Evolutionary conservation across 306 rosid genomes (phyloP).

Genomic region (Cicer pinnatifidum): DNA sequence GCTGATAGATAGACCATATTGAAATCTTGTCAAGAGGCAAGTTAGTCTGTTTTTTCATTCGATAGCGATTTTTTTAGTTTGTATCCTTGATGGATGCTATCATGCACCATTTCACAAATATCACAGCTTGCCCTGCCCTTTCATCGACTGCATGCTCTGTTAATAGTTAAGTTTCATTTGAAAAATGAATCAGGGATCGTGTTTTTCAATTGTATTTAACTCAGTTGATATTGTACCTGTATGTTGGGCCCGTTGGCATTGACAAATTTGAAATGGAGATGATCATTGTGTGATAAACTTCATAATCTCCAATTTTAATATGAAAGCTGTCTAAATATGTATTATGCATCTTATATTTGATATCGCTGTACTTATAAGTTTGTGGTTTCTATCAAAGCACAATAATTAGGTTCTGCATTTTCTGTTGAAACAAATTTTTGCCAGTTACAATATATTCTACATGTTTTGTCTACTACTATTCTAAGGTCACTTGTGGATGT

Average conservation of each 20-base stretch:
- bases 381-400: slow-evolving; percentile 18
- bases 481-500: slow-evolving; percentile 34
- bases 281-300: slow-evolving; percentile 28
- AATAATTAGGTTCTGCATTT: slow-evolving; percentile 11
- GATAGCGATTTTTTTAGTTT: slow-evolving; percentile 31
- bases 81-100: slow-evolving; percentile 28
- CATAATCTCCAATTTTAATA: slow-evolving; percentile 12
- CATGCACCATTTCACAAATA: slow-evolving; percentile 5
- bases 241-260: slow-evolving; percentile 18
- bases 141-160: neutral
- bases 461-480: slow-evolving; percentile 35
- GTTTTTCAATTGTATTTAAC: slow-evolving; percentile 30
- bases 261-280: slow-evolving; percentile 25
- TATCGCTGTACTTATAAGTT: slow-evolving; percentile 16
- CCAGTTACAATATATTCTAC: slow-evolving; percentile 3
- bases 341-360: slow-evolving; percentile 10
- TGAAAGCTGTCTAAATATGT: slow-evolving; percentile 11
- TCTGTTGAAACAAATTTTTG: slow-evolving; percentile 16
- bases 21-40: slow-evolving; percentile 29
- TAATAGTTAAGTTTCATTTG: slow-evolving; percentile 23
- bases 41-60: slow-evolving; percentile 33
- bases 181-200: slow-evolving; percentile 24
- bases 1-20: slow-evolving; percentile 12
- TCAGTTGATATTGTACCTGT: slow-evolving; percentile 2
- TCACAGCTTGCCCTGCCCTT: slow-evolving; percentile 35